Evolutionary conservation across 805 yeast species (phyloP).

Genomic region (Metschnikowia chrysomelidarum): DNA sequence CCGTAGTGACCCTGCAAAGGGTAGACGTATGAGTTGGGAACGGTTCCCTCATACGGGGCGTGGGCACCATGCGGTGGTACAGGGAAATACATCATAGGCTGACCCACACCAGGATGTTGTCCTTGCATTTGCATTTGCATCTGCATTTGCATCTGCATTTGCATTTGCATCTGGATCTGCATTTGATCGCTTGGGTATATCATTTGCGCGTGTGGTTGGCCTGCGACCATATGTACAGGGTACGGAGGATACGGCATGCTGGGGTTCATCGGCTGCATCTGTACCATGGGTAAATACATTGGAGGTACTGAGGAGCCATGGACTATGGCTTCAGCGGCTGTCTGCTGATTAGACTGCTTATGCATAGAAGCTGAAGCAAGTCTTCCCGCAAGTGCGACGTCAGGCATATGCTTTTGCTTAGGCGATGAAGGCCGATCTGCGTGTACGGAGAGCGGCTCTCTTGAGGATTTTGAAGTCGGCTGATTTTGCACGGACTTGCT

Average conservation of each 20-base stretch:
- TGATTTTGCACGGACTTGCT: too few species aligned
- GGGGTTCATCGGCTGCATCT: constrained; percentile 4
- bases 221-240: constrained; percentile 9
- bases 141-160: not conserved
- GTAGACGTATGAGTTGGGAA: constrained; percentile 1
- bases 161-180: constrained; percentile 1
- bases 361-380: too few species aligned
- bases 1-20: constrained; percentile 3
- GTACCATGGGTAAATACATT: constrained; percentile 8
- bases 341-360: too few species aligned
- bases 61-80: constrained; percentile 2
- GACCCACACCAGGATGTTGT: too few species aligned
- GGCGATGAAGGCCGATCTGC: too few species aligned
- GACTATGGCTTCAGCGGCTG: too few species aligned
- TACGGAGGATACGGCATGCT: constrained; percentile 8
- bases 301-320: too few species aligned
- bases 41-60: not conserved
- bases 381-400: too few species aligned
- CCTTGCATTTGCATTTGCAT: not conserved
- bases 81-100: constrained; percentile 5
- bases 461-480: too few species aligned
- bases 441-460: too few species aligned
- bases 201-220: constrained; percentile 6
- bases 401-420: too few species aligned
- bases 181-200: constrained; percentile 7